phyloP scores from a whole-genome alignment of 768 basidiomycete genomes.

The Lentinula guzmanii region DNA sequence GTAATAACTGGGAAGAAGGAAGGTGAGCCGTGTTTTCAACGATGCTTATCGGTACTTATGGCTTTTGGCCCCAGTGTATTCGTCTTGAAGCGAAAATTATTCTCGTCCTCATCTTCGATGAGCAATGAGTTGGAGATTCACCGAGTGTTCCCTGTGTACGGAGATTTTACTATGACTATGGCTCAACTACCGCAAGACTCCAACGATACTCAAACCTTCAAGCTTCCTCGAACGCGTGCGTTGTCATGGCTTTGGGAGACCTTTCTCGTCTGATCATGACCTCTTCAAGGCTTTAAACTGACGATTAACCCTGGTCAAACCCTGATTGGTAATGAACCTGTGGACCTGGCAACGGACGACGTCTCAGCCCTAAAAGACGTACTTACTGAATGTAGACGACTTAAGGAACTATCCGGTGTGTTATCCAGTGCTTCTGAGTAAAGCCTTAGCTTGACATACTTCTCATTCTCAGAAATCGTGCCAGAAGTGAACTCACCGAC shows the following conservation, averaged over 20 bases:
- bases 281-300: conserved; percentile 7
- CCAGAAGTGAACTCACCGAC: conserved; percentile 19
- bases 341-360: conserved; percentile 43
- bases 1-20: conserved; percentile 43
- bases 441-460: background rate
- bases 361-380: conserved; percentile 39
- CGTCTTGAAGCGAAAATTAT: conserved; percentile 38
- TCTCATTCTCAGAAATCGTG: background rate
- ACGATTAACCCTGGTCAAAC: conserved; percentile 8
- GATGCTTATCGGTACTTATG: background rate
- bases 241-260: background rate
- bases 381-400: conserved; percentile 49
- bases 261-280: background rate
- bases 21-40: conserved; percentile 30
- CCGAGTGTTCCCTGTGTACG: conserved; percentile 51
- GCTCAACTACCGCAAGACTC: conserved; percentile 40
- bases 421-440: conserved; percentile 1
- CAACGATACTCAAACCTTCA: conserved; percentile 22
- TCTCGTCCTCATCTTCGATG: conserved; percentile 23
- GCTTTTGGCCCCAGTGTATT: conserved; percentile 6
- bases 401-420: conserved; percentile 47
- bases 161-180: conserved; percentile 47
- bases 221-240: conserved; percentile 34
- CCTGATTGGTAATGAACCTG: conserved; percentile 17
- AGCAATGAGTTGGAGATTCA: conserved; percentile 38